Evolutionary conservation across 2,329 filamentous ascomycete species (phyloP).

Genomic region (Venturia pyrina): DNA sequence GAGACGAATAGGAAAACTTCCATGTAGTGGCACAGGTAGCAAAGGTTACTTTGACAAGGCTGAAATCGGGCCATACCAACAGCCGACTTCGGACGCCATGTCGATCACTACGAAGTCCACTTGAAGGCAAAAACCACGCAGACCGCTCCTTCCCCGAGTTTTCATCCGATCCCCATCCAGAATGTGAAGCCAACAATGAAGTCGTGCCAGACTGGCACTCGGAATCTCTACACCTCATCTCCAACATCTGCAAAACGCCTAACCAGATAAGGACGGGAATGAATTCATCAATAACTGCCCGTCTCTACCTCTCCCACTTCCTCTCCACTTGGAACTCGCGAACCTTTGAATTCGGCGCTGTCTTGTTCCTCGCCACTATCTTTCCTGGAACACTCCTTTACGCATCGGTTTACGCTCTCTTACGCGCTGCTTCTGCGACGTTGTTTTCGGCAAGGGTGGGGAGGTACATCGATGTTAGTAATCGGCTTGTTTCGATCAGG

Average conservation of each 20-base stretch:
- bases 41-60: neutral
- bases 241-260: too few relatives aligned
- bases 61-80: neutral
- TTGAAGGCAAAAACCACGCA: neutral
- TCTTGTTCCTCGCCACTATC: slow-evolving; percentile 37
- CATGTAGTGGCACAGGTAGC: too few relatives aligned
- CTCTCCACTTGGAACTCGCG: slow-evolving; percentile 41
- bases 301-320: slow-evolving; percentile 36
- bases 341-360: slow-evolving; percentile 40
- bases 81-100: neutral
- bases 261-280: too few relatives aligned
- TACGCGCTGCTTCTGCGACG: slow-evolving; percentile 48
- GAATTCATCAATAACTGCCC: neutral
- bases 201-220: neutral
- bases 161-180: neutral
- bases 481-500: slow-evolving; percentile 30
- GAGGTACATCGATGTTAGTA: slow-evolving; percentile 44
- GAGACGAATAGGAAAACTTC: too few relatives aligned
- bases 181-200: neutral
- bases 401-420: slow-evolving; percentile 58
- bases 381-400: slow-evolving; percentile 50
- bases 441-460: slow-evolving; percentile 51
- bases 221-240: neutral
- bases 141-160: neutral
- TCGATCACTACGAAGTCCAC: neutral